A percentile compares a stretch with the other conserved stretches of the same genome.
Conservation (phyloP, 2,329 filamentous ascomycete genomes). For the Hymenotorrendiella dingleyae region DNA sequence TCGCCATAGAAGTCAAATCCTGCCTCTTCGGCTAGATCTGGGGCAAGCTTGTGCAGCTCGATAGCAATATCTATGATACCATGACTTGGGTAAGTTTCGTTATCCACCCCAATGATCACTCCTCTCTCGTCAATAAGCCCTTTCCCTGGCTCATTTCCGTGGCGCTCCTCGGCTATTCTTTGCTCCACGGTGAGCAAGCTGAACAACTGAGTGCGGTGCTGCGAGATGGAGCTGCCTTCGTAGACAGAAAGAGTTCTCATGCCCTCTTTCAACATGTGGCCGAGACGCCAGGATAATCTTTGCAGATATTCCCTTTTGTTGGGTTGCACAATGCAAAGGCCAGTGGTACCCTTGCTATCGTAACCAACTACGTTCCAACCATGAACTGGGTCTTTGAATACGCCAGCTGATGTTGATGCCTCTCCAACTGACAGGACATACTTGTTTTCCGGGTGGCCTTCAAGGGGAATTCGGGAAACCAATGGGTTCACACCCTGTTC, state of each 20-base stretch:
- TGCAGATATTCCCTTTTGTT: constrained; percentile 19
- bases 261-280: constrained; percentile 6
- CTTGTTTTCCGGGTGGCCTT: constrained; percentile 27
- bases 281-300: constrained; percentile 19
- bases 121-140: neutral
- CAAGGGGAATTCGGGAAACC: constrained; percentile 19
- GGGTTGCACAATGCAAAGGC: constrained; percentile 23
- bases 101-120: no score
- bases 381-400: neutral
- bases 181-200: neutral
- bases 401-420: constrained; percentile 2
- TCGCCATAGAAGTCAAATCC: neutral
- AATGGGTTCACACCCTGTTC: neutral
- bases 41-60: constrained; percentile 17
- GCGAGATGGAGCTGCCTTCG: neutral
- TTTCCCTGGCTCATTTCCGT: neutral
- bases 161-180: neutral
- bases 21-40: constrained; percentile 17
- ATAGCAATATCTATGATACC: constrained; percentile 13
- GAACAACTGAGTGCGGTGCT: constrained; percentile 10
- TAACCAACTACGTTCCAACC: constrained; percentile 16
- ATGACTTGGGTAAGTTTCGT: no score
- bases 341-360: constrained; percentile 9
- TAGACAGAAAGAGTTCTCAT: neutral
- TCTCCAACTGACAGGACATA: constrained; percentile 13